Conservation (phyloP, 768 basidiomycete genomes). For the Hygrophorus pudorinus region DNA sequence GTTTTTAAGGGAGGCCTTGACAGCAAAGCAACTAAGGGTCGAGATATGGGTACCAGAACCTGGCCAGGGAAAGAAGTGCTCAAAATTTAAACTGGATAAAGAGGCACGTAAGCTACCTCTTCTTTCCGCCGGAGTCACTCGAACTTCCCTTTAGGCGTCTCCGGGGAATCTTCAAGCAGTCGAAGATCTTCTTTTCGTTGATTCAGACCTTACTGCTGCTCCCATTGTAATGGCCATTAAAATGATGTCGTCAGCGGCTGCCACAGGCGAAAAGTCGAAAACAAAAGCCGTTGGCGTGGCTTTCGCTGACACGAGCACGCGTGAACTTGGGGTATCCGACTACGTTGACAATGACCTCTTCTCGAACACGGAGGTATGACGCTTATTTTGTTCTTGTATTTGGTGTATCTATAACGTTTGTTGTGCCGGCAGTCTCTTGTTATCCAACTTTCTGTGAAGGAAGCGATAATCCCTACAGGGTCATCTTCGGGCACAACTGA, state of each 20-base stretch:
- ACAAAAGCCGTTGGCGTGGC: conserved; percentile 74
- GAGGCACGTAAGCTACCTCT: conserved; percentile 37
- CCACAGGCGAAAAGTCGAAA: conserved; percentile 43
- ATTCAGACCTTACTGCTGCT: conserved; percentile 69
- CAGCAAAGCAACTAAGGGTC: conserved; percentile 79
- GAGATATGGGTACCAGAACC: conserved; percentile 82
- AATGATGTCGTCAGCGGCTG: conserved; percentile 42
- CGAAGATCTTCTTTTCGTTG: conserved; percentile 79
- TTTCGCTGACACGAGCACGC: conserved; percentile 82
- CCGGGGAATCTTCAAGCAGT: conserved; percentile 62
- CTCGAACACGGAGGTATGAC: conserved; percentile 81
- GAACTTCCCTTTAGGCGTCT: conserved; percentile 26
- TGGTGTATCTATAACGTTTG: neutral
- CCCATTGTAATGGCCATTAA: conserved; percentile 90
- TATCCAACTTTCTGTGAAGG: conserved; percentile 96
- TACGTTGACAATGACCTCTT: conserved; percentile 93
- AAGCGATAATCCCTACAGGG: conserved; percentile 78
- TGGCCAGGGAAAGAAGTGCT: conserved; percentile 63
- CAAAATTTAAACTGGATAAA: conserved; percentile 73
- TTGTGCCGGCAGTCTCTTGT: conserved; percentile 62
- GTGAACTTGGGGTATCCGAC: conserved; percentile 82
- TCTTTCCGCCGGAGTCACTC: neutral
- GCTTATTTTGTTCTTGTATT: neutral
- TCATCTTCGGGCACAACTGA: conserved; percentile 63
- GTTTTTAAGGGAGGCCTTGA: conserved; percentile 83